A percentile compares a stretch with the other conserved stretches of the same genome.
These are phyloP conservation scores for Dendrobium officinale DNA, from an alignment of 106 monocot species.

Conservation along the genomic window DNA sequence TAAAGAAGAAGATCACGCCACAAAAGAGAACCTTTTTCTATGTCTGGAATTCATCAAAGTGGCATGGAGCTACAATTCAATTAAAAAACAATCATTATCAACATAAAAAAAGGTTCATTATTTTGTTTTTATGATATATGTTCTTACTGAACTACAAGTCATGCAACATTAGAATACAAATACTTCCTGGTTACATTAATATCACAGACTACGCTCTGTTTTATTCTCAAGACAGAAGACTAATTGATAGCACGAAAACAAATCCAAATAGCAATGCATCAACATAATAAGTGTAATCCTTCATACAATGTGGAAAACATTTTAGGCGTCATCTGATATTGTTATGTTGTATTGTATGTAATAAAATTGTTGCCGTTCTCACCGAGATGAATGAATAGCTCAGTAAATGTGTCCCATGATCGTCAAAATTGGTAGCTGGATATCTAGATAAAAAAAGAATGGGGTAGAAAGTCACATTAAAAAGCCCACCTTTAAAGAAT, in stretches of 20 bases:
- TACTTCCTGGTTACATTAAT: too few relatives aligned
- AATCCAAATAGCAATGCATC: too few relatives aligned
- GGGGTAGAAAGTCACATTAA: neutral
- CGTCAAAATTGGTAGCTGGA: neutral
- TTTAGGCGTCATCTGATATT: neutral
- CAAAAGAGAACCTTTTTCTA: conserved; percentile 44
- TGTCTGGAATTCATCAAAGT: conserved; percentile 86
- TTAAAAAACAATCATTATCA: neutral
- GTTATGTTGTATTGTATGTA: neutral
- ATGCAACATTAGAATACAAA: too few relatives aligned
- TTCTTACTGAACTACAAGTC: neutral
- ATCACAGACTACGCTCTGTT: too few relatives aligned
- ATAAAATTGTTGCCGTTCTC: neutral
- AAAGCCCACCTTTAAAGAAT: conserved; percentile 55
- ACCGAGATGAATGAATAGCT: neutral
- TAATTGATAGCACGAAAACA: too few relatives aligned
- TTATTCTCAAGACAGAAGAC: too few relatives aligned
- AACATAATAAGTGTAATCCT: too few relatives aligned
- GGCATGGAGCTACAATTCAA: conserved; percentile 71
- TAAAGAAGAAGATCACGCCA: neutral
- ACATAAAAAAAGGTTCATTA: too few relatives aligned
- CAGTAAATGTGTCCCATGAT: neutral
- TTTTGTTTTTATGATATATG: too few relatives aligned
- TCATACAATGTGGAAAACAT: too few relatives aligned
- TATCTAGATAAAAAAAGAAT: neutral